Percentiles rank a stretch among this genome's conserved stretches.
phyloP scores from a whole-genome alignment of 768 basidiomycete species.

The Aureoboletus auriporus region DNA sequence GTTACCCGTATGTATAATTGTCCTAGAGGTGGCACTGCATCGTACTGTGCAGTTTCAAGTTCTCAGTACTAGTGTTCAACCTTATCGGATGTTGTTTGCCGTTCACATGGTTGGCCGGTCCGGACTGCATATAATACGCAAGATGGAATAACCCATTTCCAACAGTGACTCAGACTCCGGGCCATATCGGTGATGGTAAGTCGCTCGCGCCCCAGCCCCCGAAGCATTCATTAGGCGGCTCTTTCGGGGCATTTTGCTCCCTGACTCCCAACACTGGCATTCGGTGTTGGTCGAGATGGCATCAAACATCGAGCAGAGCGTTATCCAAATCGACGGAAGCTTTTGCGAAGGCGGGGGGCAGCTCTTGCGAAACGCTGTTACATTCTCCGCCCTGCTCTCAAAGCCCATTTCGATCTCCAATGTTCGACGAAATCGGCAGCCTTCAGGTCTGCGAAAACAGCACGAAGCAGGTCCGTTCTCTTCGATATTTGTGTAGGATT shows the following conservation, averaged over 20 bases:
- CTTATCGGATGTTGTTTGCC: too few relatives aligned
- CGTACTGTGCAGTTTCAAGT: background rate
- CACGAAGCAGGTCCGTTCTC: constrained; percentile 55
- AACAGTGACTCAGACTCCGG: too few relatives aligned
- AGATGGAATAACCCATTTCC: too few relatives aligned
- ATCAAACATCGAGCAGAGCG: constrained; percentile 6
- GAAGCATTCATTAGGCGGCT: too few relatives aligned
- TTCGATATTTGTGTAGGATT: too few relatives aligned
- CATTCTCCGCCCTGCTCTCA: constrained; percentile 61
- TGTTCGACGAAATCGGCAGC: constrained; percentile 53
- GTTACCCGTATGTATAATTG: constrained; percentile 1
- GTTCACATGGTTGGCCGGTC: too few relatives aligned
- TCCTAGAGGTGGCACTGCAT: background rate
- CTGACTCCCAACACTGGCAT: background rate
- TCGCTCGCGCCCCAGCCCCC: too few relatives aligned
- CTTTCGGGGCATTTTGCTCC: background rate
- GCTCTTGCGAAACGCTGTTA: constrained; percentile 63
- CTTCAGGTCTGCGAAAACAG: constrained; percentile 68
- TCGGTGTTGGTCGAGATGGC: constrained; percentile 6
- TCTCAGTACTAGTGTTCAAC: too few relatives aligned
- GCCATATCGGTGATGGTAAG: too few relatives aligned
- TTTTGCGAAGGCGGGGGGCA: constrained; percentile 62
- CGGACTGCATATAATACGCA: too few relatives aligned
- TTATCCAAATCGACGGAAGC: constrained; percentile 40
- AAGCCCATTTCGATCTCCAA: constrained; percentile 58